A percentile compares a stretch with the other conserved stretches of the same genome.
These are phyloP conservation scores for Platanus orientalis DNA, from an alignment of 164 flowering plant genomes.

Conservation along the genomic window DNA sequence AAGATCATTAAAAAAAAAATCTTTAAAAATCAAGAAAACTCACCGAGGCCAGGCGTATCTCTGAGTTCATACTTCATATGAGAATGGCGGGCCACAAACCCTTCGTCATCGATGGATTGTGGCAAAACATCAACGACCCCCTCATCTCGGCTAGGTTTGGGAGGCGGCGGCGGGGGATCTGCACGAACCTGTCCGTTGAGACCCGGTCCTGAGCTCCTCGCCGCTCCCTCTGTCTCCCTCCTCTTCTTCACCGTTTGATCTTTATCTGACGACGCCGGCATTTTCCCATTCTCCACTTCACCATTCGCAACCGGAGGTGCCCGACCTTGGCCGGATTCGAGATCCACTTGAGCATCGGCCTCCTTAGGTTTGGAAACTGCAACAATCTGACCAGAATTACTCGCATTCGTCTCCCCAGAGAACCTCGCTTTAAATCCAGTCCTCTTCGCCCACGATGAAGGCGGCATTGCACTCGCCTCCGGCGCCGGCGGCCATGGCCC, in stretches of 20 bases:
- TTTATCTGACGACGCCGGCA: slow-evolving; percentile 20
- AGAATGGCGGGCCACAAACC: slow-evolving; percentile 46
- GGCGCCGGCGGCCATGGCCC: slow-evolving; percentile 18
- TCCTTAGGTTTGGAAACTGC: slow-evolving; percentile 29
- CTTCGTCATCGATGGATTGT: slow-evolving; percentile 58
- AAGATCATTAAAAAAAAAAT: not conserved
- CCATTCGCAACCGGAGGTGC: slow-evolving; percentile 37
- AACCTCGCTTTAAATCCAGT: slow-evolving; percentile 83
- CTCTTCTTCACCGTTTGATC: slow-evolving; percentile 52
- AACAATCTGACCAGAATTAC: slow-evolving; percentile 59
- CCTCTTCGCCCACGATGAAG: slow-evolving; percentile 85
- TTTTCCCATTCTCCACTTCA: slow-evolving; percentile 25
- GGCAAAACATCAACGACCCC: slow-evolving; percentile 53
- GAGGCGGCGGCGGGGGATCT: slow-evolving; percentile 13
- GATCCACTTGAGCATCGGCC: slow-evolving; percentile 38
- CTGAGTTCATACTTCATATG: slow-evolving; percentile 95
- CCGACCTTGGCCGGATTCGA: slow-evolving; percentile 59
- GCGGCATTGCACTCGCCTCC: slow-evolving; percentile 25
- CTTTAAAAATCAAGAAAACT: slow-evolving; percentile 10
- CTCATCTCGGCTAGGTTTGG: slow-evolving; percentile 27
- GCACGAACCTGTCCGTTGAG: slow-evolving; percentile 34
- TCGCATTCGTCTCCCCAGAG: slow-evolving; percentile 83
- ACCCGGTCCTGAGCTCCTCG: slow-evolving; percentile 22
- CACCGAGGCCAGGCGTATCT: slow-evolving; percentile 93
- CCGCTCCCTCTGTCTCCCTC: slow-evolving; percentile 51